Percentiles rank a stretch among this genome's conserved stretches.
These are phyloP conservation scores for Clitopilus passeckerianus DNA, from an alignment of 768 basidiomycete species.

Conservation along the genomic window DNA sequence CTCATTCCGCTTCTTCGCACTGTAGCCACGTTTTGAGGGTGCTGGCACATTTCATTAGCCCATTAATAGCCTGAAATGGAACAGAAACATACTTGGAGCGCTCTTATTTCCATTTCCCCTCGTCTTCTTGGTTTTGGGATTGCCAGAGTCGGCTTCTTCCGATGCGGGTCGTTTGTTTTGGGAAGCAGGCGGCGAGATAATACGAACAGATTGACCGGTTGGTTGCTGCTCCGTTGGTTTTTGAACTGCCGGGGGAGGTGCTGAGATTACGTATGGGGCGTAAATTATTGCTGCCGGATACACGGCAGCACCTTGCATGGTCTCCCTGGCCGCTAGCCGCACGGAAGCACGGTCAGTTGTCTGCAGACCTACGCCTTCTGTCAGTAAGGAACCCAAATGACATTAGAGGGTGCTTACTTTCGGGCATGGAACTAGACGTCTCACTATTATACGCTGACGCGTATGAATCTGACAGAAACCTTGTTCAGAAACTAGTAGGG, in stretches of 20 bases:
- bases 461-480: conserved; percentile 10
- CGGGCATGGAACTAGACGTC: neutral
- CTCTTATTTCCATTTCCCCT: conserved; percentile 25
- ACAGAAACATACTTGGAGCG: conserved; percentile 7
- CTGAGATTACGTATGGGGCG: conserved; percentile 3
- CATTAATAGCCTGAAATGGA: neutral
- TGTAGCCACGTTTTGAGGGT: conserved; percentile 62
- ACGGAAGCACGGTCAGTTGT: conserved; percentile 48
- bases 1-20: conserved; percentile 68
- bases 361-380: conserved; percentile 41
- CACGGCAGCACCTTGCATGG: conserved; percentile 12
- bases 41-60: conserved; percentile 13
- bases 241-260: neutral
- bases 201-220: conserved; percentile 1
- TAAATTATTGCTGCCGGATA: conserved; percentile 8
- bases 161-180: conserved; percentile 26
- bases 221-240: neutral
- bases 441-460: conserved; percentile 24
- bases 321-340: conserved; percentile 51
- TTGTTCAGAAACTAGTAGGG: neutral
- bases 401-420: neutral
- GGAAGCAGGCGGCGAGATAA: neutral
- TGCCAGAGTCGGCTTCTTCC: conserved; percentile 28
- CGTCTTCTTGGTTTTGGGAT: conserved; percentile 42
- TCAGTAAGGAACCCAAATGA: conserved; percentile 5